Percentiles rank a stretch among this genome's conserved stretches.
Evolutionary conservation across 345 rosid genomes (phyloP).

Genomic region (Camelina neglecta): DNA sequence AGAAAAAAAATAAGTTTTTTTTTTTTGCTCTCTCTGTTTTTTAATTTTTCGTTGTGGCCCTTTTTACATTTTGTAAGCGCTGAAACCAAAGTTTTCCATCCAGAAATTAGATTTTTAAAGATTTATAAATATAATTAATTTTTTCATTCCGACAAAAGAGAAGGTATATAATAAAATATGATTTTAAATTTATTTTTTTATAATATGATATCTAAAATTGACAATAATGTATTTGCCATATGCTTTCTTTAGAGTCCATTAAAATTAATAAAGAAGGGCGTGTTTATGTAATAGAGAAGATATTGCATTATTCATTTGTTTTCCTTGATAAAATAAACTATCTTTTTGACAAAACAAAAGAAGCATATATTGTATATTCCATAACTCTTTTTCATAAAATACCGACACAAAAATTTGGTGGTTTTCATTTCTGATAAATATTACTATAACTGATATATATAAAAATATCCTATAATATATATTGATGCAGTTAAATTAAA

Average conservation of each 20-base stretch:
- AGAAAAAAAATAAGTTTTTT: neutral
- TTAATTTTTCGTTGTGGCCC: slow-evolving; percentile 31
- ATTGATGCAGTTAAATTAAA: neutral
- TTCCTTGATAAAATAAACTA: neutral
- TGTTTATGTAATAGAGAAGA: slow-evolving; percentile 3
- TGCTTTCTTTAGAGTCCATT: slow-evolving; percentile 18
- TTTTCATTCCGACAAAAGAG: slow-evolving; percentile 28
- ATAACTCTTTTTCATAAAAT: neutral
- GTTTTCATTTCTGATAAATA: slow-evolving; percentile 7
- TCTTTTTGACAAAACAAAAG: neutral
- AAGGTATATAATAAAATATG: neutral
- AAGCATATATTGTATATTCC: neutral
- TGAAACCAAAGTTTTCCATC: slow-evolving; percentile 14
- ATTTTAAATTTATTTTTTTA: neutral
- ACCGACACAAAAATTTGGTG: slow-evolving; percentile 20
- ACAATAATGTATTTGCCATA: slow-evolving; percentile 10
- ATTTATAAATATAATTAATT: neutral
- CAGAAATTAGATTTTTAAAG: slow-evolving; percentile 23
- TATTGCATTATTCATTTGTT: slow-evolving; percentile 18
- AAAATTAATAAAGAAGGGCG: slow-evolving; percentile 6
- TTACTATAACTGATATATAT: neutral
- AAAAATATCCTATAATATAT: too few relatives aligned
- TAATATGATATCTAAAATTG: neutral
- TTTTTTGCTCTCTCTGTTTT: neutral
- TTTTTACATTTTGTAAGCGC: slow-evolving; percentile 40